Evolutionary conservation across 2,329 filamentous ascomycete genomes (phyloP).

Genomic region (Hypoxylon rubiginosum): DNA sequence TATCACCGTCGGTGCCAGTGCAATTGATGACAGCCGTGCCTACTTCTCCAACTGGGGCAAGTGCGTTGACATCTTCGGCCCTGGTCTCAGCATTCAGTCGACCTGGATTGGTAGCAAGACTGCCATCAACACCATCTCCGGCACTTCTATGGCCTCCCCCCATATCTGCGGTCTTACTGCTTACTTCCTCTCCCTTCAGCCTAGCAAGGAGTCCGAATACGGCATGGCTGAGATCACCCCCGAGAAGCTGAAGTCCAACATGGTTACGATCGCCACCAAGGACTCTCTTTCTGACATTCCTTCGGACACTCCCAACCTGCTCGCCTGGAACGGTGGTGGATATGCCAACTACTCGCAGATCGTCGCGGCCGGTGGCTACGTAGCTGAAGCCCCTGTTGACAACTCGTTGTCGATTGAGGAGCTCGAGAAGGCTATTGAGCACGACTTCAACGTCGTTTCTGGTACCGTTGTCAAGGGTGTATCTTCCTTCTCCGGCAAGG

Average conservation of each 20-base stretch:
- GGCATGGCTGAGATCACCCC: constrained; percentile 91
- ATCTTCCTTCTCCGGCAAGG: constrained; percentile 67
- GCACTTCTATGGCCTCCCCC: constrained; percentile 98
- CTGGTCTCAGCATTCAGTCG: constrained; percentile 95
- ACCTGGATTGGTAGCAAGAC: constrained; percentile 98
- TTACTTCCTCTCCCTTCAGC: constrained; percentile 98
- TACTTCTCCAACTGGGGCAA: constrained; percentile 99
- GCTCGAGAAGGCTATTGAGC: constrained; percentile 70
- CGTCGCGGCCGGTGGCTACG: constrained; percentile 79
- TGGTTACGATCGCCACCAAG: constrained; percentile 86
- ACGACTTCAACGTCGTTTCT: constrained; percentile 72
- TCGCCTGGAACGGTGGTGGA: constrained; percentile 99
- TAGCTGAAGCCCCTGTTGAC: constrained; percentile 60
- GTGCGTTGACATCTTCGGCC: constrained; percentile 99
- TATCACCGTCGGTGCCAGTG: constrained; percentile 95
- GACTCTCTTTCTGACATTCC: constrained; percentile 86
- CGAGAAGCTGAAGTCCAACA: constrained; percentile 90
- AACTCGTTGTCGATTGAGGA: constrained; percentile 65
- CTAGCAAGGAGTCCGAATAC: constrained; percentile 88
- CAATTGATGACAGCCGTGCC: constrained; percentile 92
- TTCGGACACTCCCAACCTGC: constrained; percentile 88
- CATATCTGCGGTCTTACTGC: constrained; percentile 96
- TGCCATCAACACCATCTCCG: constrained; percentile 98
- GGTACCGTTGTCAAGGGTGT: constrained; percentile 68
- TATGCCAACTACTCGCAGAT: constrained; percentile 91